Evolutionary conservation across 2,329 filamentous ascomycete species (phyloP).

Genomic region (Aureobasidium sp.): DNA sequence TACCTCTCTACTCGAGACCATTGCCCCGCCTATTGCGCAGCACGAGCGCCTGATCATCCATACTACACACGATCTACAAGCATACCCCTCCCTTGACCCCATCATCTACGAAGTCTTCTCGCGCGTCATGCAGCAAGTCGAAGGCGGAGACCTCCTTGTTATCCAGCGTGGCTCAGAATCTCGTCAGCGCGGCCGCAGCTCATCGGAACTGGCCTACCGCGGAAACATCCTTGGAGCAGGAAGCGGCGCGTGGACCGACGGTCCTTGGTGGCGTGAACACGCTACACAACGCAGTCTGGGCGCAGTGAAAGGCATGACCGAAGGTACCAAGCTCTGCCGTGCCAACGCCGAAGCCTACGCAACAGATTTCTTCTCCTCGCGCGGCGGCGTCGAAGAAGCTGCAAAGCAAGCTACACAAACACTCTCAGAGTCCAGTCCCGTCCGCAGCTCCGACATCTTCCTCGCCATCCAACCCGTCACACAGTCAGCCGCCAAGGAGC

Average conservation of each 20-base stretch:
- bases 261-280: conserved; percentile 84
- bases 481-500: conserved; percentile 52
- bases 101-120: conserved; percentile 87
- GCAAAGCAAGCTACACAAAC: conserved; percentile 71
- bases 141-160: conserved; percentile 89
- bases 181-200: conserved; percentile 49
- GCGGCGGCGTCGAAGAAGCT: conserved; percentile 72
- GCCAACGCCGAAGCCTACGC: conserved; percentile 85
- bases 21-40: conserved; percentile 91
- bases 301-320: conserved; percentile 67
- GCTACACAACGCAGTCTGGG: conserved; percentile 63
- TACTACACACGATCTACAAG: conserved; percentile 89
- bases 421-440: conserved; percentile 76
- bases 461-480: conserved; percentile 84
- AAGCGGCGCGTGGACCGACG: conserved; percentile 74
- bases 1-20: conserved; percentile 85
- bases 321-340: conserved; percentile 84
- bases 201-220: conserved; percentile 51
- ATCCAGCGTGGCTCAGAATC: conserved; percentile 89
- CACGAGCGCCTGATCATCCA: conserved; percentile 97
- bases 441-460: conserved; percentile 90
- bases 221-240: conserved; percentile 35
- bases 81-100: conserved; percentile 89
- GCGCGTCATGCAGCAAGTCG: conserved; percentile 96
- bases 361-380: conserved; percentile 68